Conservation (phyloP, 2,329 filamentous ascomycete species). For the Paracoccidioides lutzii region DNA sequence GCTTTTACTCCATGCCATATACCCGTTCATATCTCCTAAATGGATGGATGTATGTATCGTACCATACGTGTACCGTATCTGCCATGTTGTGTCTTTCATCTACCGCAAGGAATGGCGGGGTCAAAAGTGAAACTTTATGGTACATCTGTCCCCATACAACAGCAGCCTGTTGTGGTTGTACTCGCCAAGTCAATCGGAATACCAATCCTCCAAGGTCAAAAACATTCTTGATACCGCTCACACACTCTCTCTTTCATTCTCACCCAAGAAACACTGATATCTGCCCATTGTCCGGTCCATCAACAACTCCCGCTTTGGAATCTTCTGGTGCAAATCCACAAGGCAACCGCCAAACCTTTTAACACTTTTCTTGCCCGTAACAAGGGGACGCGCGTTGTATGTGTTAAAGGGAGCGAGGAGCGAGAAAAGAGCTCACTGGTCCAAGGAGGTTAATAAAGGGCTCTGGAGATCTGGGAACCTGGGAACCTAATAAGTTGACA, state of each 20-base stretch:
- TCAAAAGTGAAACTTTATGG: neutral
- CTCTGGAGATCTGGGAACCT: neutral
- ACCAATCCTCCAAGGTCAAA: neutral
- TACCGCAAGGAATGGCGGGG: too few species aligned
- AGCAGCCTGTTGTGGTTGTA: neutral
- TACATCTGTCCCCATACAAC: neutral
- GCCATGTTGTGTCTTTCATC: neutral
- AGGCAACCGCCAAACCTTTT: slow-evolving; percentile 3
- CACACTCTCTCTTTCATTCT: neutral
- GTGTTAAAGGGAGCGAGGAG: neutral
- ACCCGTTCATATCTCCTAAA: too few species aligned
- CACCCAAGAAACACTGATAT: too few species aligned
- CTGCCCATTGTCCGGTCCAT: too few species aligned
- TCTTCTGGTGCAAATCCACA: neutral
- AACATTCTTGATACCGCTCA: too few species aligned
- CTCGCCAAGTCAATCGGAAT: neutral
- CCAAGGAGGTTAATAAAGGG: neutral
- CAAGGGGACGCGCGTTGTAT: neutral
- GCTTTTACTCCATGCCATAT: neutral
- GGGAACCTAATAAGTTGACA: neutral
- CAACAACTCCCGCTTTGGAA: too few species aligned
- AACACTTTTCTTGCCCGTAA: neutral
- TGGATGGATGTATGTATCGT: neutral
- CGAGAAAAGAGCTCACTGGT: neutral
- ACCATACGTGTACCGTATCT: neutral